A percentile compares a stretch with the other conserved stretches of the same genome.
phyloP scores from a whole-genome alignment of 441 rosid species.

The Pelargonium citronellum region DNA sequence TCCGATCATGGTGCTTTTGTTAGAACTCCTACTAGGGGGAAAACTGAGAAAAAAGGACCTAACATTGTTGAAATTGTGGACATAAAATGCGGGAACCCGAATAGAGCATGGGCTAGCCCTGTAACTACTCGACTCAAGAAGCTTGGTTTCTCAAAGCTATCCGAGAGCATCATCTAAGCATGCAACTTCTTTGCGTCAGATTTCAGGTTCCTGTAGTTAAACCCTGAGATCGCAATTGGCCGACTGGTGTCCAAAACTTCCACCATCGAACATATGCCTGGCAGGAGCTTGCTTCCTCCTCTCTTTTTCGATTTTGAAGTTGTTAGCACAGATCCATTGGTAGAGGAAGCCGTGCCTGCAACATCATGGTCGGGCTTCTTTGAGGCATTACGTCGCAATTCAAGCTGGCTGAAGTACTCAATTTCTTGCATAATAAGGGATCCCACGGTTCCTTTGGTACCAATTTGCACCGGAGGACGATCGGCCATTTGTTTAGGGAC shows the following conservation, averaged over 20 bases:
- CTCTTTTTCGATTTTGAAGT: constrained; percentile 44
- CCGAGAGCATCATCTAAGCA: constrained; percentile 54
- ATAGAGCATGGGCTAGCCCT: constrained; percentile 70
- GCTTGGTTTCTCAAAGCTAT: constrained; percentile 85
- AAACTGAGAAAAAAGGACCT: constrained; percentile 48
- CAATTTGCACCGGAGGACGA: constrained; percentile 39
- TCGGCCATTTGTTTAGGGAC: constrained; percentile 27
- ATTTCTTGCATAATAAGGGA: constrained; percentile 52
- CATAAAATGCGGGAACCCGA: constrained; percentile 70
- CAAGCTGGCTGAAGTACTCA: constrained; percentile 38
- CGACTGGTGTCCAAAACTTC: background rate
- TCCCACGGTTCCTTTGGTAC: constrained; percentile 51
- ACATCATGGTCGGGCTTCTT: constrained; percentile 23
- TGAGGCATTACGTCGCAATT: constrained; percentile 30
- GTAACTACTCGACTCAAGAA: constrained; percentile 68
- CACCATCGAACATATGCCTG: background rate
- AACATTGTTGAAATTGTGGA: constrained; percentile 80
- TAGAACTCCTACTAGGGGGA: constrained; percentile 51
- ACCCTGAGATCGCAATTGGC: constrained; percentile 22
- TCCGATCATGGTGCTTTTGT: constrained; percentile 45
- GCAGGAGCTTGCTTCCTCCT: constrained; percentile 36
- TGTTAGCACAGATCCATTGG: constrained; percentile 26
- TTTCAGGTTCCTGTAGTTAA: constrained; percentile 46
- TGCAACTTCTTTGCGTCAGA: constrained; percentile 40
- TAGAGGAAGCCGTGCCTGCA: constrained; percentile 22